Evolutionary conservation across 2,329 filamentous ascomycete genomes (phyloP).

Genomic region (Diaporthe sp.): DNA sequence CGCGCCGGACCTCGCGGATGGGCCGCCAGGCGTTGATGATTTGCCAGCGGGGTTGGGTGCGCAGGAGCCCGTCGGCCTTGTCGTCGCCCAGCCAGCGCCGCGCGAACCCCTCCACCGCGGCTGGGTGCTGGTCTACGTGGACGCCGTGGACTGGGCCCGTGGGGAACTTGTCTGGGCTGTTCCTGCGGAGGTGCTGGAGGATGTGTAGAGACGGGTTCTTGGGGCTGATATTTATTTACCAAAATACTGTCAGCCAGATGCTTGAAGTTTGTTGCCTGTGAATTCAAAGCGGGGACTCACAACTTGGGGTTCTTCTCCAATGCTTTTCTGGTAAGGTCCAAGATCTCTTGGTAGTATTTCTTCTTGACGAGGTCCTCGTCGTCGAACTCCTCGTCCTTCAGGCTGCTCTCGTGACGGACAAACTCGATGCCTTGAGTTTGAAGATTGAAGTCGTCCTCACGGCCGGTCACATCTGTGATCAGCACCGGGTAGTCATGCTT

Average conservation of each 20-base stretch:
- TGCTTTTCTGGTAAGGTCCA: not conserved
- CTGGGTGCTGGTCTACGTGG: constrained; percentile 27
- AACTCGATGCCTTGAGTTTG: constrained; percentile 12
- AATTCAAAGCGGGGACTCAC: not conserved
- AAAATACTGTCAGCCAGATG: not conserved
- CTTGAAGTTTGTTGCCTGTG: fast-evolving
- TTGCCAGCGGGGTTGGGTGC: constrained; percentile 17
- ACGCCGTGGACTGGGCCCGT: constrained; percentile 21
- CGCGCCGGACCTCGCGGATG: constrained; percentile 48
- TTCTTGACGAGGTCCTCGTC: not conserved
- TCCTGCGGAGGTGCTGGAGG: constrained; percentile 22
- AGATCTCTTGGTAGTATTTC: not conserved
- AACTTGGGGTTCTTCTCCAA: not conserved
- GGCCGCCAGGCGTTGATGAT: constrained; percentile 33
- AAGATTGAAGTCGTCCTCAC: constrained; percentile 18
- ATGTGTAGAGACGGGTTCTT: constrained; percentile 9
- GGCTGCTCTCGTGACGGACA: not conserved
- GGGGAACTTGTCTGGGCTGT: constrained; percentile 12
- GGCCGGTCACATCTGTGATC: constrained; percentile 21
- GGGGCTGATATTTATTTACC: not conserved
- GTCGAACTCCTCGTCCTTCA: not conserved
- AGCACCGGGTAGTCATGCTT: constrained; percentile 15
- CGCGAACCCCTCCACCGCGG: not conserved
- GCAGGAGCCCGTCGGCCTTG: constrained; percentile 9
- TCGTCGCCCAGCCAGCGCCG: constrained; percentile 17